Evolutionary conservation across 352 stramenopile species (phyloP).

Genomic region (Phytophthora kernoviae): DNA sequence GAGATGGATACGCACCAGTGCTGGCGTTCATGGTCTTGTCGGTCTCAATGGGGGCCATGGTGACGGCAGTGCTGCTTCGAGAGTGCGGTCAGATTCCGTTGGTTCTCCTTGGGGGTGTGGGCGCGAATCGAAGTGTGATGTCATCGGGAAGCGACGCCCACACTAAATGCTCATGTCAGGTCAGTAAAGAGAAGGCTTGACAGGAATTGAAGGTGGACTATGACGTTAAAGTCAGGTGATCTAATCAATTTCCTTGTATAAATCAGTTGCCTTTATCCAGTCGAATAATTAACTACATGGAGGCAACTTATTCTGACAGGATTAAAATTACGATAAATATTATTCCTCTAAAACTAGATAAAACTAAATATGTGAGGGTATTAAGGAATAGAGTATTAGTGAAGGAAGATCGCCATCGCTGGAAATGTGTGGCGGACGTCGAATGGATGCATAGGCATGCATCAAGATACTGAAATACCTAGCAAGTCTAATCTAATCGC

Average conservation of each 20-base stretch:
- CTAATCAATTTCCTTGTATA: too few relatives aligned
- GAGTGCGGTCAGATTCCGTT: constrained; percentile 21
- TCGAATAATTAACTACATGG: too few relatives aligned
- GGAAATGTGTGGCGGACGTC: constrained; percentile 1
- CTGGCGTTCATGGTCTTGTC: constrained; percentile 17
- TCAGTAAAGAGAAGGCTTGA: not conserved
- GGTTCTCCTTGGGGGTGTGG: constrained; percentile 23
- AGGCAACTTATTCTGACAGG: too few relatives aligned
- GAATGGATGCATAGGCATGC: not conserved
- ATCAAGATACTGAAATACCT: not conserved
- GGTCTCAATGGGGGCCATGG: constrained; percentile 43
- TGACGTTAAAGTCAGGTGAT: too few relatives aligned
- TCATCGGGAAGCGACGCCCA: constrained; percentile 20
- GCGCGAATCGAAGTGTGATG: constrained; percentile 44
- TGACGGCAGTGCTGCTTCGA: not conserved
- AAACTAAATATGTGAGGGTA: too few relatives aligned
- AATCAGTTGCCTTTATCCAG: too few relatives aligned
- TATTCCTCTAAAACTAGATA: too few relatives aligned
- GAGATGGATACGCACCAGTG: constrained; percentile 22
- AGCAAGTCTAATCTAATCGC: too few relatives aligned
- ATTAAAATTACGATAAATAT: too few relatives aligned
- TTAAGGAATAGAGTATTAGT: too few relatives aligned
- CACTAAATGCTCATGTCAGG: constrained; percentile 4
- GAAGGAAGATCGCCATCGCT: not conserved
- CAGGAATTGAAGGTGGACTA: too few relatives aligned